Evolutionary conservation across 1,139 yeast genomes (phyloP).

Genomic region (Torulaspora globosa): DNA sequence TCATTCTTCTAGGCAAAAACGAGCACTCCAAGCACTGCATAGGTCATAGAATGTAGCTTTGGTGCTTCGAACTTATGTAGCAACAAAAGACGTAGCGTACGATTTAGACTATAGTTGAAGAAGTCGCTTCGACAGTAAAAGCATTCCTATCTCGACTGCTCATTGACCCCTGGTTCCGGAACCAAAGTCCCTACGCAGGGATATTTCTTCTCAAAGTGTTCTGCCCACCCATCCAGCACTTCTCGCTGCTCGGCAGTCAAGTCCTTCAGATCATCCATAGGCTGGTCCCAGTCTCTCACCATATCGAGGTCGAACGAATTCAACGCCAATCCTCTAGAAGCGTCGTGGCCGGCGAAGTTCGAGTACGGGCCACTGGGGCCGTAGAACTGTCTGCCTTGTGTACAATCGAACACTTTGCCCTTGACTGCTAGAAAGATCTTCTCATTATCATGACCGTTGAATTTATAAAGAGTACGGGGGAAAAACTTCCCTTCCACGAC

Average conservation of each 20-base stretch:
- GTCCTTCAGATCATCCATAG: conserved; percentile 67
- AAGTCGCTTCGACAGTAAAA: background rate
- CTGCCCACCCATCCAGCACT: conserved; percentile 79
- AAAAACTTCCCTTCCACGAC: conserved; percentile 76
- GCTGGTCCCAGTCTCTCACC: conserved; percentile 57
- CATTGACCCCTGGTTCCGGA: conserved; percentile 36
- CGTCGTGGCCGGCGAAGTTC: conserved; percentile 95
- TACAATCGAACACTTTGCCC: conserved; percentile 83
- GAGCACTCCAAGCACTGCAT: background rate
- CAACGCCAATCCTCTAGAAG: conserved; percentile 86
- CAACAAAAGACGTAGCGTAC: background rate
- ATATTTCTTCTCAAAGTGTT: conserved; percentile 75
- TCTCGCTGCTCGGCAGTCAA: conserved; percentile 59
- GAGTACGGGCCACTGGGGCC: conserved; percentile 97
- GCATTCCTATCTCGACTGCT: background rate
- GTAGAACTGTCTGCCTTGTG: conserved; percentile 76
- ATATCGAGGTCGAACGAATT: conserved; percentile 75
- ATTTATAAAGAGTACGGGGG: conserved; percentile 66
- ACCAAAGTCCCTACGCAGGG: conserved; percentile 61
- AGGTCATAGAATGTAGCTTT: background rate
- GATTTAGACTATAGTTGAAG: background rate
- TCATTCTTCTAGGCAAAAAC: background rate
- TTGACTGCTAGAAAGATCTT: conserved; percentile 77
- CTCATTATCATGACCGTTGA: conserved; percentile 74
- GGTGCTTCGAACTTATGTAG: background rate